These are phyloP conservation scores for Trametes versicolor DNA, from an alignment of 1,284 basidiomycete genomes.

Conservation along the genomic window DNA sequence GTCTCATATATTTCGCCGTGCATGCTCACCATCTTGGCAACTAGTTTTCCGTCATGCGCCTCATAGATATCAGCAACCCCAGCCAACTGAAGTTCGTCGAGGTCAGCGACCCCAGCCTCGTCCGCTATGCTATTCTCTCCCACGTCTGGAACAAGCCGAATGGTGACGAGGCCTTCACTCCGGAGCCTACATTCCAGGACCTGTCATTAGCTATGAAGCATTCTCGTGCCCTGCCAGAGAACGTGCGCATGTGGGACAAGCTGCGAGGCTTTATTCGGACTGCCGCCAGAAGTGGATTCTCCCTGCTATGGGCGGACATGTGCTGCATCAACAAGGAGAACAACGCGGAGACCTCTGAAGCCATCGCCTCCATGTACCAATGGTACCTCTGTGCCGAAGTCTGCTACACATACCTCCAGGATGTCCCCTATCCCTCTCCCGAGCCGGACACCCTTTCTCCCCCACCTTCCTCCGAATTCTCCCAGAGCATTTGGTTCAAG, in stretches of 20 bases:
- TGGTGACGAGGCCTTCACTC: too few relatives aligned
- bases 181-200: slow-evolving; percentile 8
- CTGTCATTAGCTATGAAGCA: neutral
- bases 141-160: slow-evolving; percentile 11
- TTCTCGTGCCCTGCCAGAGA: neutral
- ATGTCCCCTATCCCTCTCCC: neutral
- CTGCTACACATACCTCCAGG: slow-evolving; percentile 7
- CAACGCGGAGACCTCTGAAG: slow-evolving; percentile 13
- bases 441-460: neutral
- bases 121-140: slow-evolving; percentile 12
- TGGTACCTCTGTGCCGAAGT: slow-evolving; percentile 2
- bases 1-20: too few relatives aligned
- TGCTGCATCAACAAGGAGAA: slow-evolving; percentile 15
- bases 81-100: neutral
- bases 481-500: neutral
- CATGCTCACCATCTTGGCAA: too few relatives aligned
- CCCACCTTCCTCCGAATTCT: neutral
- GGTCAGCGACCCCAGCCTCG: neutral
- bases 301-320: slow-evolving; percentile 8
- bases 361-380: slow-evolving; percentile 11
- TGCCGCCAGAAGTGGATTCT: neutral
- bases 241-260: too few relatives aligned
- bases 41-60: too few relatives aligned
- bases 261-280: neutral
- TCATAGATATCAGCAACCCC: too few relatives aligned